Evolutionary conservation across 495 filamentous ascomycete genomes (phyloP), one percentile per base, ranked within the genome.

Genomic region (Trypethelium eluteriae): DNA sequence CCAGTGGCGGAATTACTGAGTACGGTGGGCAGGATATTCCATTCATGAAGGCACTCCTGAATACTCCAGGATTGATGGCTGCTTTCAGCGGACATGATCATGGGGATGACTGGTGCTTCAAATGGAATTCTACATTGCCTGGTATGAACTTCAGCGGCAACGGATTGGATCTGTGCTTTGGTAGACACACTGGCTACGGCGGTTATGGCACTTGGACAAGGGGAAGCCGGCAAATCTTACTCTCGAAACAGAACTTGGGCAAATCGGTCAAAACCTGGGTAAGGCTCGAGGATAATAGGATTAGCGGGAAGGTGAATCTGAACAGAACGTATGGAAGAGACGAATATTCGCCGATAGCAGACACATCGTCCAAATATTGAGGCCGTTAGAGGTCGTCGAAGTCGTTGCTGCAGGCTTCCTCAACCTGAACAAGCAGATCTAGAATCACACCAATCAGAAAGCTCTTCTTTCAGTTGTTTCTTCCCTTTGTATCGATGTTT

Each of bases 81-180:
- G 72, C 88, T 0, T 89, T 89, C 69, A 84, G 81, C 10, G 89
- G 88, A 1, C 88, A 91, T 67, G 88, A 91, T 68, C 88, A 92
- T 74, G 84, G 84, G 0, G 80, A 89, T 71, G 83, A 83, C 38
- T 91, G 87, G 88, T 90, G 81, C 68, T 77, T 75, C 59, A 78
- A 78, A 64, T 80, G 78, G 79, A 71, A 76, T 38, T 62, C 35
- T 4, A 47, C 67, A 34, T 67, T 75, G 5, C 69, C 74, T 5
- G 74, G 71, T 3, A 74, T 74, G 62, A 69, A 74, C 32, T 62
- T 80, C 6, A 71, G 71, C 0, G 80, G 80, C 9, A 76, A 79
- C 41, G 78, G 77, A 0, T 38, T 83, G 9, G 68, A 81, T 66
- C 71, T 90, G 61, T 91, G 89, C 70, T 90, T 89, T 69, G 83